Percentiles rank a stretch among this genome's conserved stretches.
Evolutionary conservation across 768 basidiomycete genomes (phyloP).

Genomic region (Russula compacta): DNA sequence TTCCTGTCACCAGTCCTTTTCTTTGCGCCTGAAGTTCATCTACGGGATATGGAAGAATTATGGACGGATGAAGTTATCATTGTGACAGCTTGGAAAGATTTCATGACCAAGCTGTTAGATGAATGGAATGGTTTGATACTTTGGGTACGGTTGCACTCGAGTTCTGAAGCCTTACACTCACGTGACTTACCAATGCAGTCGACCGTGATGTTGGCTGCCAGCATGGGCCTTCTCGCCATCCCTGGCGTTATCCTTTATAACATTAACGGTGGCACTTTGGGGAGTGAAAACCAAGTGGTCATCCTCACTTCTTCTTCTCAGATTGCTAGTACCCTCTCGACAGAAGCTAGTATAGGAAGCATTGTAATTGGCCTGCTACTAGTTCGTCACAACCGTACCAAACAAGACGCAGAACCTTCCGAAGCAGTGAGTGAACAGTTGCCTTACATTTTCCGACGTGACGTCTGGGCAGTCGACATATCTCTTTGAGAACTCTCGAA

Average conservation of each 20-base stretch:
- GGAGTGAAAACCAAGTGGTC: neutral
- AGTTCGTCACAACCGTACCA: slow-evolving; percentile 14
- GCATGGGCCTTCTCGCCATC: slow-evolving; percentile 30
- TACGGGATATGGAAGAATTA: neutral
- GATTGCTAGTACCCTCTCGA: slow-evolving; percentile 42
- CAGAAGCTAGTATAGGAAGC: slow-evolving; percentile 38
- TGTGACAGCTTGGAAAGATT: neutral
- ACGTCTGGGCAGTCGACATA: neutral
- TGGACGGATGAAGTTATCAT: slow-evolving; percentile 7
- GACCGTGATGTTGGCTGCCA: slow-evolving; percentile 28
- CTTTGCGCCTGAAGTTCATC: slow-evolving; percentile 7
- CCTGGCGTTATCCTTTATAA: slow-evolving; percentile 21
- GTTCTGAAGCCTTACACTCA: neutral
- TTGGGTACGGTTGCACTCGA: neutral
- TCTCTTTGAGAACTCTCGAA: neutral
- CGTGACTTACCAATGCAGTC: slow-evolving; percentile 14
- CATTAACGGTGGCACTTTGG: neutral
- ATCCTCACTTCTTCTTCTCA: slow-evolving; percentile 33
- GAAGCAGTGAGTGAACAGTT: slow-evolving; percentile 6
- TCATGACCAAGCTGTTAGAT: neutral
- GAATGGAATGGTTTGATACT: slow-evolving; percentile 9
- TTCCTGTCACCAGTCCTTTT: slow-evolving; percentile 4
- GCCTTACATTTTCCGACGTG: neutral
- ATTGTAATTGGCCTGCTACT: slow-evolving; percentile 24
- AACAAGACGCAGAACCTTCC: neutral